A percentile compares a stretch with the other conserved stretches of the same genome.
Conservation (phyloP, 2,329 filamentous ascomycete species). For the Penicillium capsulatum region DNA sequence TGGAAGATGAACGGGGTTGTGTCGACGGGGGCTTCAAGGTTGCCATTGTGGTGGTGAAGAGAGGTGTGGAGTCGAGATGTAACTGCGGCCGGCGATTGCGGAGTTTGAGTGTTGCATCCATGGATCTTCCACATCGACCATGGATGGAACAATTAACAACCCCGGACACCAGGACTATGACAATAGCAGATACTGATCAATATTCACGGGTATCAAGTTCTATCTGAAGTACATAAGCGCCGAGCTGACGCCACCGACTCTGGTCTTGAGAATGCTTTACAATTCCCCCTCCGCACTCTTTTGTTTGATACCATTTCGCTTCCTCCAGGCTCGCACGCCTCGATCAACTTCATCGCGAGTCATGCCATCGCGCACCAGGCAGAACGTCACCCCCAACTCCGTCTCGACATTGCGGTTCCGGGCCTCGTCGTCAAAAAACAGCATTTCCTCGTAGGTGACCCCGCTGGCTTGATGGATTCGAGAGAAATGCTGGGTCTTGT, state of each 20-base stretch:
- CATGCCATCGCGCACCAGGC: conserved; percentile 74
- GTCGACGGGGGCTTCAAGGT: conserved; percentile 30
- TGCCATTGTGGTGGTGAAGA: conserved; percentile 12
- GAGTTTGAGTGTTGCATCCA: conserved; percentile 8
- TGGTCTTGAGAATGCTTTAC: conserved; percentile 2
- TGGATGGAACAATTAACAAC: not conserved
- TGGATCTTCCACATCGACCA: not conserved
- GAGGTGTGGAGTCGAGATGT: conserved; percentile 5
- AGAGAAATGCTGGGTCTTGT: conserved; percentile 82
- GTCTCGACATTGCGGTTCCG: conserved; percentile 76
- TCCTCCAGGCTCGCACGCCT: conserved; percentile 77
- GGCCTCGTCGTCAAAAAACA: conserved; percentile 93
- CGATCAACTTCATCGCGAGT: conserved; percentile 71
- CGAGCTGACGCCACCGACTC: conserved; percentile 1
- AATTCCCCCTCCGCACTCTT: conserved; percentile 10
- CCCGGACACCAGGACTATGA: not conserved
- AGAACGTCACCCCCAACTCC: conserved; percentile 76
- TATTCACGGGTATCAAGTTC: conserved; percentile 13
- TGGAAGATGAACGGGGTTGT: conserved; percentile 22
- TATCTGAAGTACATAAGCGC: not conserved
- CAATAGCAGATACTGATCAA: not conserved
- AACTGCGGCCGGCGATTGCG: conserved; percentile 10
- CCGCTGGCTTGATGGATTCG: conserved; percentile 66
- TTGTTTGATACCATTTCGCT: conserved; percentile 54
- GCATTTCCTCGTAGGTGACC: conserved; percentile 73